Conservation (phyloP, 768 basidiomycete genomes). For the Cubamyces sp. region DNA sequence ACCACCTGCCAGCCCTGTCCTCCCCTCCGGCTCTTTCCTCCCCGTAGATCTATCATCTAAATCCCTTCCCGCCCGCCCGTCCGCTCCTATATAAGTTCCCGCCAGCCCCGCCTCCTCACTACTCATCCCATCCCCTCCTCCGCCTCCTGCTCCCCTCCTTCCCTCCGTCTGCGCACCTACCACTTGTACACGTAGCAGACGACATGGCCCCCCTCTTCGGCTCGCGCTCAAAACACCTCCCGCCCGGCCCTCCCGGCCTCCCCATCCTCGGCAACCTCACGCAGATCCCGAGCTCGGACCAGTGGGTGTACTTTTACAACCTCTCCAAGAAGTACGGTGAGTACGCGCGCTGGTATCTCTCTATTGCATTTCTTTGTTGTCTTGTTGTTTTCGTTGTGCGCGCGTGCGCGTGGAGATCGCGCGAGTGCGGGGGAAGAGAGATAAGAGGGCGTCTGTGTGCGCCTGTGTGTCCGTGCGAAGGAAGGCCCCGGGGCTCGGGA, state of each 20-base stretch:
- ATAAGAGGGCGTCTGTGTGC: background rate
- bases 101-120: background rate
- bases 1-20: background rate
- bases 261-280: constrained; percentile 40
- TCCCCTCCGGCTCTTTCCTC: background rate
- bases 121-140: background rate
- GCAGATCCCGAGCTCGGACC: constrained; percentile 30
- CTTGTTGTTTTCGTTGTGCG: too few relatives aligned
- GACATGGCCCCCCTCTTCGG: constrained; percentile 13
- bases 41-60: background rate
- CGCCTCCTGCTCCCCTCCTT: background rate
- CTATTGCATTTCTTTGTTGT: background rate
- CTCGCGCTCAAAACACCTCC: constrained; percentile 27
- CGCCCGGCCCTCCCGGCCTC: constrained; percentile 37
- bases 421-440: background rate
- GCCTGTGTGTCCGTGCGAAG: too few relatives aligned
- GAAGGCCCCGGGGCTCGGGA: too few relatives aligned
- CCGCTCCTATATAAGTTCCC: background rate
- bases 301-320: constrained; percentile 24
- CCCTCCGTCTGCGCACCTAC: background rate
- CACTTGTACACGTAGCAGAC: background rate
- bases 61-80: background rate
- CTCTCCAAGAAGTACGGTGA: constrained; percentile 23
- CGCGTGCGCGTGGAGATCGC: background rate
- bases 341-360: background rate